A percentile compares a stretch with the other conserved stretches of the same genome.
Evolutionary conservation across 164 flowering plant genomes (phyloP).

Genomic region (Echeveria elegans): DNA sequence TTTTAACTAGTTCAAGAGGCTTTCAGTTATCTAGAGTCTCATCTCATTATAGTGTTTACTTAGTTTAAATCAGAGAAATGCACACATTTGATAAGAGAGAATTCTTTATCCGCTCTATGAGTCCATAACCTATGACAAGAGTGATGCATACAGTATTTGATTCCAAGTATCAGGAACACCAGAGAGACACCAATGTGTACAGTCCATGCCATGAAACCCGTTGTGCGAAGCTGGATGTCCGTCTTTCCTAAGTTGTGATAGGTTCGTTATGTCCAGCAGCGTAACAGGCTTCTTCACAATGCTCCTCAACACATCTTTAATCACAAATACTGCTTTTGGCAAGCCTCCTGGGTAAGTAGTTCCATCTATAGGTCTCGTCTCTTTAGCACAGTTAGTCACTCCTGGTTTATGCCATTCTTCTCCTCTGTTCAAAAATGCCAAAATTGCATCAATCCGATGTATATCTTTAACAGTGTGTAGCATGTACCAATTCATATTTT

Average conservation of each 20-base stretch:
- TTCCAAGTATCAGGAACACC: constrained; percentile 63
- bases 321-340: constrained; percentile 25
- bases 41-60: too few relatives aligned
- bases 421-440: constrained; percentile 28
- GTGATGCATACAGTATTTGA: constrained; percentile 23
- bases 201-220: too few relatives aligned
- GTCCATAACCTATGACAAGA: too few relatives aligned
- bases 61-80: too few relatives aligned
- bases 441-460: too few relatives aligned
- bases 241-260: constrained; percentile 47
- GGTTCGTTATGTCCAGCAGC: constrained; percentile 38
- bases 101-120: too few relatives aligned
- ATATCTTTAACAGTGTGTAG: too few relatives aligned
- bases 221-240: too few relatives aligned
- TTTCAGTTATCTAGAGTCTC: too few relatives aligned
- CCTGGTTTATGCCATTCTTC: constrained; percentile 33
- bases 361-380: constrained; percentile 31
- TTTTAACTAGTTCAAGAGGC: too few relatives aligned
- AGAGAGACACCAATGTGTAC: constrained; percentile 66
- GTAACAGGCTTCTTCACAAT: constrained; percentile 28
- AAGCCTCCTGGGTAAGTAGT: constrained; percentile 28
- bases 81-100: too few relatives aligned
- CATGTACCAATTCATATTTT: too few relatives aligned
- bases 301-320: constrained; percentile 27
- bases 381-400: constrained; percentile 25